These are phyloP conservation scores for Sicyos baderoa DNA, from an alignment of 306 rosid species.

Conservation along the genomic window DNA sequence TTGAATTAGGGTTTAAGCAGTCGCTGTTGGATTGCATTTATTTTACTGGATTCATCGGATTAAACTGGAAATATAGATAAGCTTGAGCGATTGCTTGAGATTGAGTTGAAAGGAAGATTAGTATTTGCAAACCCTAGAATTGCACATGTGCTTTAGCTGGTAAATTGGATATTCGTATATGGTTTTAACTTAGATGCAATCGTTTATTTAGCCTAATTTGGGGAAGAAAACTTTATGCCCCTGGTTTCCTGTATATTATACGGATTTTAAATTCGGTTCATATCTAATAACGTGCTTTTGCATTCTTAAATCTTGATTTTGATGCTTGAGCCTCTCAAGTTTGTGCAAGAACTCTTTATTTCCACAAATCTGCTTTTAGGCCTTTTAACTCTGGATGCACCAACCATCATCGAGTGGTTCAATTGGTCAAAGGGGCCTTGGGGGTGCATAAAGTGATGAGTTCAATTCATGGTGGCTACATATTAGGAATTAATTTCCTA, in stretches of 20 bases:
- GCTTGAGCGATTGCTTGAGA: neutral
- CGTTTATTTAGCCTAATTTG: neutral
- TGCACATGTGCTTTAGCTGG: neutral
- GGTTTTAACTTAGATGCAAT: neutral
- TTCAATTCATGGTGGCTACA: too few relatives aligned
- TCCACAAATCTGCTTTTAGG: neutral
- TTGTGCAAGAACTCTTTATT: neutral
- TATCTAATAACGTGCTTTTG: neutral
- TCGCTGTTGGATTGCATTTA: neutral
- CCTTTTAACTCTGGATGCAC: neutral
- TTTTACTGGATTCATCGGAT: neutral
- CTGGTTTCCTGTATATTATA: neutral
- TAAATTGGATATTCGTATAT: neutral
- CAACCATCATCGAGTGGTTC: too few relatives aligned
- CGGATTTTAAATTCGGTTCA: neutral
- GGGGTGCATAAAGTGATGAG: too few relatives aligned
- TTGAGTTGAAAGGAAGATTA: neutral
- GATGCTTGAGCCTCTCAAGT: neutral
- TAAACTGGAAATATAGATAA: neutral
- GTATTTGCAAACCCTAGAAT: neutral
- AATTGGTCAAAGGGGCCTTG: too few relatives aligned
- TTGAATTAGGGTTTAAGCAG: neutral
- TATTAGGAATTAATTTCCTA: too few relatives aligned
- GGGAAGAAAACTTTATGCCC: neutral
- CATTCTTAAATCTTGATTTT: neutral